Evolutionary conservation across 2,329 filamentous ascomycete genomes (phyloP).

Genomic region (Aspergillus ochraceus): DNA sequence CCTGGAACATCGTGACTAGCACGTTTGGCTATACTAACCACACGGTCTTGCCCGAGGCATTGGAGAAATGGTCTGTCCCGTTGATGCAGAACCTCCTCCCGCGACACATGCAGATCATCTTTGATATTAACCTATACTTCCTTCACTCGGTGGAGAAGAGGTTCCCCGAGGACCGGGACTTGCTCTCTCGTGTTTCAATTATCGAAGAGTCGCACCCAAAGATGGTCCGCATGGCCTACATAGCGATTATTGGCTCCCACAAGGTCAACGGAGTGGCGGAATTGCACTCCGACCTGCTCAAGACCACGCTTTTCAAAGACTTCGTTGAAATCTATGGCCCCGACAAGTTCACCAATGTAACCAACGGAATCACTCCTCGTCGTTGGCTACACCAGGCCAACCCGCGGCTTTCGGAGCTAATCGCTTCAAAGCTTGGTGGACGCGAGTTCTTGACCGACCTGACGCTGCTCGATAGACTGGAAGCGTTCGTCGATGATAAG

Average conservation of each 20-base stretch:
- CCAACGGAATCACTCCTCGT: conserved; percentile 94
- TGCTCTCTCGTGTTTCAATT: conserved; percentile 86
- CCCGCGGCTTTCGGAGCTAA: conserved; percentile 84
- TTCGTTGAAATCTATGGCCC: conserved; percentile 93
- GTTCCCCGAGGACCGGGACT: conserved; percentile 85
- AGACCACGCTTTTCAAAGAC: conserved; percentile 99
- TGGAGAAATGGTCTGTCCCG: conserved; percentile 98
- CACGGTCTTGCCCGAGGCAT: conserved; percentile 91
- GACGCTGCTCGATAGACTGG: conserved; percentile 80
- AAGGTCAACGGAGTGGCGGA: conserved; percentile 99
- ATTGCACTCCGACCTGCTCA: conserved; percentile 95
- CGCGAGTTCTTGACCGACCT: conserved; percentile 87
- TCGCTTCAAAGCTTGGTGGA: conserved; percentile 83
- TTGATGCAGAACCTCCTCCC: conserved; percentile 90
- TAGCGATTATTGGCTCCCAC: conserved; percentile 95
- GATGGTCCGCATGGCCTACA: conserved; percentile 96
- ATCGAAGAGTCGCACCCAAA: conserved; percentile 96
- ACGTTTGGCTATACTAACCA: conserved; percentile 98
- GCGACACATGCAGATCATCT: conserved; percentile 94
- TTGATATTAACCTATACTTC: conserved; percentile 96
- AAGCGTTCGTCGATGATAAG: conserved; percentile 80
- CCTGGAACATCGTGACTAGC: conserved; percentile 76
- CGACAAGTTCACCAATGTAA: conserved; percentile 98
- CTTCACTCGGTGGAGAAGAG: conserved; percentile 84
- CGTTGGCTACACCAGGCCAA: conserved; percentile 98